A percentile compares a stretch with the other conserved stretches of the same genome.
These are phyloP conservation scores for Exserohilum rostratum DNA, from an alignment of 2,329 filamentous ascomycete species.

Conservation along the genomic window DNA sequence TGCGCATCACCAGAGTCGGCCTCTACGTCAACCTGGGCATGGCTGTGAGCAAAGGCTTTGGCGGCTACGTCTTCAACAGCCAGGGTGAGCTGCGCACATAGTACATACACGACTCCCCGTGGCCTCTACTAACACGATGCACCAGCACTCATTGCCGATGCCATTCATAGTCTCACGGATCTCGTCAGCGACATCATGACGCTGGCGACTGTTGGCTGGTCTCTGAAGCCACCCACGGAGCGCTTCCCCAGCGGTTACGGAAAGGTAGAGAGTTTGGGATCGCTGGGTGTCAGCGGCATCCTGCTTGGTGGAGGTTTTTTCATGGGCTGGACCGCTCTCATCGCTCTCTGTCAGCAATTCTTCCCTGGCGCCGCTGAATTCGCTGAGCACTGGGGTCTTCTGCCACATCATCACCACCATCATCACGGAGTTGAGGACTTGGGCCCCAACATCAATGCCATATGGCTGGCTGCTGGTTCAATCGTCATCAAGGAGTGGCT, in stretches of 20 bases:
- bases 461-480: constrained; percentile 89
- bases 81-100: constrained; percentile 60
- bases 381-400: constrained; percentile 51
- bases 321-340: constrained; percentile 76
- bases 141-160: constrained; percentile 82
- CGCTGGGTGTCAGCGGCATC: constrained; percentile 89
- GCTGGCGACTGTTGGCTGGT: constrained; percentile 91
- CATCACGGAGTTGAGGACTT: constrained; percentile 64
- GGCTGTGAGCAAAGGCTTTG: constrained; percentile 90
- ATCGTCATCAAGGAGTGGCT: constrained; percentile 96
- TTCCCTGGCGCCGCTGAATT: constrained; percentile 54
- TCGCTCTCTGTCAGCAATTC: constrained; percentile 59
- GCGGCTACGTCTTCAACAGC: constrained; percentile 93
- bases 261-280: constrained; percentile 96
- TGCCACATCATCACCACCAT: constrained; percentile 70
- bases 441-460: constrained; percentile 87
- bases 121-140: constrained; percentile 22
- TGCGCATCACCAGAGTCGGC: constrained; percentile 89
- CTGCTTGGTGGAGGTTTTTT: constrained; percentile 87
- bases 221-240: constrained; percentile 80
- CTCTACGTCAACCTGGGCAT: constrained; percentile 90
- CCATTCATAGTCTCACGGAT: constrained; percentile 93
- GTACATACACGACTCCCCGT: not conserved
- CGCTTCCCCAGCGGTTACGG: constrained; percentile 91
- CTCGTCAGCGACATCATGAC: constrained; percentile 95